phyloP scores from a whole-genome alignment of 2,329 filamentous ascomycete species.

The Plectosphaerella sp. region DNA sequence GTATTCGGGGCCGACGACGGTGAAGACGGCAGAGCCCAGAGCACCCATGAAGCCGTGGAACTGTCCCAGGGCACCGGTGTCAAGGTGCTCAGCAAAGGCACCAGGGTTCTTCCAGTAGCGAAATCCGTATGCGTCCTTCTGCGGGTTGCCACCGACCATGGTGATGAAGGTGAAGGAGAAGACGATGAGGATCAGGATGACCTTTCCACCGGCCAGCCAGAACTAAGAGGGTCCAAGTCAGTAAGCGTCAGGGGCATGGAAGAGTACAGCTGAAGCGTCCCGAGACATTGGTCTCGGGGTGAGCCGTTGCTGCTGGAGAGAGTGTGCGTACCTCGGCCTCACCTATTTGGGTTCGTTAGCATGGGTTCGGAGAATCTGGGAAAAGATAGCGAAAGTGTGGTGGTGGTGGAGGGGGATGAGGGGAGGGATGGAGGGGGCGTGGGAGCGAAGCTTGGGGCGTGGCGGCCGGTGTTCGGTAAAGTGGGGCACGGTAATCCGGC shows the following conservation, averaged over 20 bases:
- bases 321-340: neutral
- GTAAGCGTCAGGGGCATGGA: too few relatives aligned
- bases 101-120: conserved; percentile 61
- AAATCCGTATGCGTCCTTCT: conserved; percentile 65
- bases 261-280: too few relatives aligned
- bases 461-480: too few relatives aligned
- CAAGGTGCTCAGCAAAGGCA: conserved; percentile 56
- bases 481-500: too few relatives aligned
- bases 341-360: neutral
- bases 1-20: conserved; percentile 64
- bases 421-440: neutral
- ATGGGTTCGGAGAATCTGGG: too few relatives aligned
- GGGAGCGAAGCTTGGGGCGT: too few relatives aligned
- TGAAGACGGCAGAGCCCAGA: conserved; percentile 60
- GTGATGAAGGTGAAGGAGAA: conserved; percentile 75
- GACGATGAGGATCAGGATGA: conserved; percentile 61
- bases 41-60: conserved; percentile 69
- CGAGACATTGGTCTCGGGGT: too few relatives aligned
- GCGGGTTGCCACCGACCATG: conserved; percentile 74
- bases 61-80: conserved; percentile 56
- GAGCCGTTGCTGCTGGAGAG: too few relatives aligned
- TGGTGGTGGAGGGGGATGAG: neutral
- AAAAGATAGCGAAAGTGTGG: too few relatives aligned
- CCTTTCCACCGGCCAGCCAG: conserved; percentile 57
- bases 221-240: conserved; percentile 33